These are phyloP conservation scores for Apiosordaria backusii DNA, from an alignment of 495 filamentous ascomycete genomes.

Conservation along the genomic window DNA sequence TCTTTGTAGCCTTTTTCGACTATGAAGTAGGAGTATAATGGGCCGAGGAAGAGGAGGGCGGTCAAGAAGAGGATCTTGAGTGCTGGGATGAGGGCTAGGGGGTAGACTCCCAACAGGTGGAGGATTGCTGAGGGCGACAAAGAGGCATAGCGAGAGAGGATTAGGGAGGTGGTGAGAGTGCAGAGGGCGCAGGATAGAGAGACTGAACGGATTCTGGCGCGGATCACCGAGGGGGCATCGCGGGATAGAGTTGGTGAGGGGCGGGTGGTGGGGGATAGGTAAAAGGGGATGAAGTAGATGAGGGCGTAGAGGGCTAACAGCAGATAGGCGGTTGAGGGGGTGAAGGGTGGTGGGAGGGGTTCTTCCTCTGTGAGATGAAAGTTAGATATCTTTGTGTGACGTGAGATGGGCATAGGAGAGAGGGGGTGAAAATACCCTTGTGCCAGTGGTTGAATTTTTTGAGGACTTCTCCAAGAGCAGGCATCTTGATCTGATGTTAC, in stretches of 20 bases:
- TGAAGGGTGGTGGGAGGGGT: conserved; percentile 25
- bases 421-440: conserved; percentile 19
- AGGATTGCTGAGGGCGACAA: conserved; percentile 50
- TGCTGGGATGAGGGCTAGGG: conserved; percentile 61
- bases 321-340: conserved; percentile 22
- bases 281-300: conserved; percentile 88
- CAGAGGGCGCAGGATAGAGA: conserved; percentile 63
- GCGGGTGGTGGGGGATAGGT: conserved; percentile 72
- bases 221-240: conserved; percentile 87
- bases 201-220: conserved; percentile 76
- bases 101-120: conserved; percentile 72
- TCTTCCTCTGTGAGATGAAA: conserved; percentile 12
- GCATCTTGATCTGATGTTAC: conserved; percentile 28
- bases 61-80: conserved; percentile 60
- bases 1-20: conserved; percentile 67
- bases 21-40: conserved; percentile 71
- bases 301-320: conserved; percentile 69
- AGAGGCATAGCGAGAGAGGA: conserved; percentile 42
- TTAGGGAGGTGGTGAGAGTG: conserved; percentile 56
- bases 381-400: conserved; percentile 2
- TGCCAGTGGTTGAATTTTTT: conserved; percentile 32
- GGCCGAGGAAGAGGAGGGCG: conserved; percentile 75
- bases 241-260: conserved; percentile 78
- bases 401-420: conserved; percentile 9
- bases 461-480: conserved; percentile 20